Base-by-base conservation (phyloP, 2,329 filamentous ascomycete species). In the Neofusicoccum umdonicola region DNA sequence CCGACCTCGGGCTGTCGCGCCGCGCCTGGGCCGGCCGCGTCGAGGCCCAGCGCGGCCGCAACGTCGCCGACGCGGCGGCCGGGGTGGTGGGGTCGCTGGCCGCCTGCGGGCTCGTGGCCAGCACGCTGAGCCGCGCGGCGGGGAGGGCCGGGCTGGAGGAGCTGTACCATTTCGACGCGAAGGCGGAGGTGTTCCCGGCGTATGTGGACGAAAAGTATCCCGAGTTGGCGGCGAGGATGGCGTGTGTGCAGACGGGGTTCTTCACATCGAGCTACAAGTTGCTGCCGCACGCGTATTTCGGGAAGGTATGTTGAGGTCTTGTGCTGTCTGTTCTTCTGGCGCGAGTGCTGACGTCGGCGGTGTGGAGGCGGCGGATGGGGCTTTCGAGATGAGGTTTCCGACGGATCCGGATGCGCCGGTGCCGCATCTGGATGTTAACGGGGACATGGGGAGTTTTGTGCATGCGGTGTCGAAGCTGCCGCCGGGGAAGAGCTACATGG, bases 201-300 rank as follows among this genome's bases (percentile, higher is more conserved):
- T 65, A 66, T 17, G 68, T 69, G 64, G 41, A 45, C 19, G 39
- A 62, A 3, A 35, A 54, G n/a, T 60, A 62, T 34, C 67, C 67
- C 15, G 64, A 64, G 15, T 52, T 71, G 17, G 64, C 65, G 4
- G 45, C 50, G 27, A 71, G 68, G 62, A 69, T 69, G 17, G 68
- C 65, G 9, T 69, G 70, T 34, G 47, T 71, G 22, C 68, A 67
- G 66, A 60, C 69, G 37, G 69, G 65, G 15, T 62, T 65, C 19
- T 71, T 67, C 54, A 52, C 62, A 7, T 64, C 62, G 19, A 69
- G 69, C 9, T 37, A 45, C 8, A 45, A 19, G 27, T 57, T 67
- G 15, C 12, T 34, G 34, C 51, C 54, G 15, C 13, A 50, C 44
- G 63, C 51, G 17, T 45, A 48, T 34, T 58, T 58, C 12, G 27